Evolutionary conservation across 2,329 filamentous ascomycete species (phyloP), one percentile per base, ranked within the genome.

Genomic region (Chaetomium strumarium): DNA sequence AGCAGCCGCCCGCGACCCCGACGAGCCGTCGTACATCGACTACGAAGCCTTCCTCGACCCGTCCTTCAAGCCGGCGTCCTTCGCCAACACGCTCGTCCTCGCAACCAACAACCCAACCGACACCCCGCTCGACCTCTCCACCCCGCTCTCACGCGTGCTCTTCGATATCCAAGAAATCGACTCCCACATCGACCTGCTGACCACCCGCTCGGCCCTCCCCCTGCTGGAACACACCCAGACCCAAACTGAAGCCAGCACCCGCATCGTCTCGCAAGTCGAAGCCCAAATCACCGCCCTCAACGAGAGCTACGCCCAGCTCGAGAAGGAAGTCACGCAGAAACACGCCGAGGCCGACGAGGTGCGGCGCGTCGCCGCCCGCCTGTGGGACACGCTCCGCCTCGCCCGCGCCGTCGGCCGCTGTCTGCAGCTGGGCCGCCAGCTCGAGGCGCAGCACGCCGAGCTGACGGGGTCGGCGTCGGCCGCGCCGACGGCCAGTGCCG

Each of bases 131-230:
- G 93, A 99, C 69, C 86, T 99, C 52, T 92, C 90, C 6, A 97
- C 93, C 14, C 92, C 93, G 2, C 79, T 99, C 44, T 96, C 91
- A 5, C 84, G 90, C 50, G 91, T 96, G 5, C 83, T 97, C 7
- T 99, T 99, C 71, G 93, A 99, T 70, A 85, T 93, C 3, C 93
- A 97, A 67, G 93, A 97, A 70, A 86, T 99, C 60, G 92, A 97
- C 71, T 95, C 91, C 0, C 90, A 95, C 67, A 96, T 99, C 58
- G 90, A 99, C 68, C 80, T 82, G 3, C 79, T 97, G 38, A 95
- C 92, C 6, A 93, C 90, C 2, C 85, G 87, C 58, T 88, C 85
- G 29, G 90, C 93, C 2, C 73, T 92, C 0, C 88, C 90, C 0
- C 77, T 99, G 29, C 79, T 99, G 17, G 75, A 83, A 30, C 80